phyloP scores from a whole-genome alignment of 805 yeast species.

The Cyberlindnera saturnus region DNA sequence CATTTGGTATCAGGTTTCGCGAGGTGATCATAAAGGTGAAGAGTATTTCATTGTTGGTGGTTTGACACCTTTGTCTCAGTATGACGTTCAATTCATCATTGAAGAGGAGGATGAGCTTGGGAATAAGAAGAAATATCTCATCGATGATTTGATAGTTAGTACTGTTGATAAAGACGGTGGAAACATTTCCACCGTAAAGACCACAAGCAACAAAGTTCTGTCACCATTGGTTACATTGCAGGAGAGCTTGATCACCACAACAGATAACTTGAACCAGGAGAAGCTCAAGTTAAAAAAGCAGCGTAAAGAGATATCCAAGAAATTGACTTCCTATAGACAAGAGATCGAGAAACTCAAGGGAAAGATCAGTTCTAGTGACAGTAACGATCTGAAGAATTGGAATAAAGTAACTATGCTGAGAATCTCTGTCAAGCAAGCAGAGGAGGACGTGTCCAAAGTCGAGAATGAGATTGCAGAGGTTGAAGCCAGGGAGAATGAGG shows the following conservation, averaged over 20 bases:
- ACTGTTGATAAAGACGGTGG: constrained; percentile 25
- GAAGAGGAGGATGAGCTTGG: constrained; percentile 24
- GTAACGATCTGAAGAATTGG: constrained; percentile 47
- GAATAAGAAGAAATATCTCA: constrained; percentile 27
- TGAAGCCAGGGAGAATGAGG: constrained; percentile 27
- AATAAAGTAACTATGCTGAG: constrained; percentile 19
- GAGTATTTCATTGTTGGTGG: constrained; percentile 58
- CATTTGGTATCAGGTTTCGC: constrained; percentile 60
- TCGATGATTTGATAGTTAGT: constrained; percentile 34
- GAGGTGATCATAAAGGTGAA: constrained; percentile 40
- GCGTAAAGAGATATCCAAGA: constrained; percentile 53
- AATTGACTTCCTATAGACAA: constrained; percentile 40
- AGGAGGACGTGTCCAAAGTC: constrained; percentile 19
- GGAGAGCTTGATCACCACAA: constrained; percentile 59
- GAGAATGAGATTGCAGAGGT: constrained; percentile 10
- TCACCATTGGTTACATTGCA: constrained; percentile 62
- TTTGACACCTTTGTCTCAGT: constrained; percentile 56
- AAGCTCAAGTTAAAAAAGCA: constrained; percentile 49
- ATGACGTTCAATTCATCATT: constrained; percentile 44
- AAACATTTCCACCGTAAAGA: constrained; percentile 24
- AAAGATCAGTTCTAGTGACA: constrained; percentile 41
- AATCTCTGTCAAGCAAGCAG: constrained; percentile 19
- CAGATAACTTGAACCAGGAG: constrained; percentile 52
- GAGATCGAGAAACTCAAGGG: constrained; percentile 51
- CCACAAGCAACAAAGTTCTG: constrained; percentile 29